A percentile compares a stretch with the other conserved stretches of the same genome.
Evolutionary conservation across 1,284 basidiomycete genomes (phyloP).

Genomic region (Pterulicium gracile): DNA sequence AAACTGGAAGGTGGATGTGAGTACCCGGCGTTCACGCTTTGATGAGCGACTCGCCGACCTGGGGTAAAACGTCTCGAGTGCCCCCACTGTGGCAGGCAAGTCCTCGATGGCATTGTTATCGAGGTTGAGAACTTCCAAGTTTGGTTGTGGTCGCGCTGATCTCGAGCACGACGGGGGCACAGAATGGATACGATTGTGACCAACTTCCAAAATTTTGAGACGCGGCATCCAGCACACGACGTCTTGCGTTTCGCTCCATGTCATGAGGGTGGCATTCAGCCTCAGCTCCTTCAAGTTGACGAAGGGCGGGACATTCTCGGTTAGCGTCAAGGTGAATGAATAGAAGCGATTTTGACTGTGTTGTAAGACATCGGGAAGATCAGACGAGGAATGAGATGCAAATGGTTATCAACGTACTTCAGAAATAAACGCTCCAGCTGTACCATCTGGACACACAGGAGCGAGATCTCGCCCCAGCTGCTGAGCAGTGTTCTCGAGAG

Average conservation of each 20-base stretch:
- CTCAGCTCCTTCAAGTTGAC: constrained; percentile 52
- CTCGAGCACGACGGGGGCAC: background rate
- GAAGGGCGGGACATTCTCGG: constrained; percentile 43
- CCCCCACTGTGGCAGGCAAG: constrained; percentile 50
- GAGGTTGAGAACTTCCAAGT: constrained; percentile 56
- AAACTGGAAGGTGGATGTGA: constrained; percentile 31
- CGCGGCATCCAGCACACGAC: constrained; percentile 47
- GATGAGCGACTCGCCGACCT: constrained; percentile 14
- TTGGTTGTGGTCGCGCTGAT: background rate
- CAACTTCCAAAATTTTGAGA: constrained; percentile 62
- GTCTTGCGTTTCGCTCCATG: constrained; percentile 58
- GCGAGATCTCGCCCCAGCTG: constrained; percentile 60
- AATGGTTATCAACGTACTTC: constrained; percentile 46
- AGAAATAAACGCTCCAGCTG: constrained; percentile 59
- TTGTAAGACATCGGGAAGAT: constrained; percentile 14
- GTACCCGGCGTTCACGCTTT: constrained; percentile 6
- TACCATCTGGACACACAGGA: constrained; percentile 55
- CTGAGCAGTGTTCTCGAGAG: constrained; percentile 73
- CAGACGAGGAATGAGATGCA: constrained; percentile 10
- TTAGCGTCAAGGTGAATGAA: constrained; percentile 17
- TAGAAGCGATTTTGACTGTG: constrained; percentile 51
- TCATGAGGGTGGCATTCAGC: constrained; percentile 62
- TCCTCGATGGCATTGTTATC: constrained; percentile 58
- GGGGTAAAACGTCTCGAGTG: constrained; percentile 21
- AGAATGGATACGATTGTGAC: constrained; percentile 52